Base-by-base conservation (phyloP, 352 stramenopile species). In the Pythium myriotylum region DNA sequence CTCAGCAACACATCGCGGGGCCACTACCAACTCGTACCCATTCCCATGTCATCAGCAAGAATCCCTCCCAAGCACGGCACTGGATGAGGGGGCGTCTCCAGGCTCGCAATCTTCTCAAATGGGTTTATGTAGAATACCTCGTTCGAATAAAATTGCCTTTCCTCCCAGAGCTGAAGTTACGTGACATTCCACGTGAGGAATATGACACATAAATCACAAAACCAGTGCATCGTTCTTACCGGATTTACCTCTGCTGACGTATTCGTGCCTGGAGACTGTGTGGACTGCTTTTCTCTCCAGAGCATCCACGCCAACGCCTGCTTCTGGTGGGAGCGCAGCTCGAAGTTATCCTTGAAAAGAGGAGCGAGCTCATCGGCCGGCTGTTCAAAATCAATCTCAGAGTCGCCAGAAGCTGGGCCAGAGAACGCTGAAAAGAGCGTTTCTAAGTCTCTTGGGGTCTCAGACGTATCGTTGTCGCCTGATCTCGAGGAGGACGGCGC, bases 31-130 rank as follows among this genome's bases (percentile, higher is more conserved):
- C n/a, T n/a, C 54, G 32, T 54, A 61, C 89, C 91, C 79, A 97
- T 91, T 48, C 91, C 91, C 89, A 96, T 96, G 50, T 97, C 91
- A 37, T 97, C 91, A 2, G 88, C 88, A 17, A 97, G 67, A 58
- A 97, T 96, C 19, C 91, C 91, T 23, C 89, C 89, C 9, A 79
- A 67, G 54, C 81, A 93, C 10, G 79, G 88, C 16, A 56, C 62
- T 27, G 82, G 84, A 47, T 74, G 78, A 47, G 76, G 48, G 17
- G 81, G 87, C 3, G 69, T 70, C 35, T 56, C 67, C 32, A 96
- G 73, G 35, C 81, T 93, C 17, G 79, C 85, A 48, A 76, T 77
- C 55, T 89, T 91, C 59, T 93, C 86, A 37, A 94, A 95, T 8
- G 75, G 70, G 27, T 94, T 97, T 27, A 95, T 78, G 49, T 79